Conservation (phyloP, 345 rosid genomes). For the Camelina neglecta region DNA sequence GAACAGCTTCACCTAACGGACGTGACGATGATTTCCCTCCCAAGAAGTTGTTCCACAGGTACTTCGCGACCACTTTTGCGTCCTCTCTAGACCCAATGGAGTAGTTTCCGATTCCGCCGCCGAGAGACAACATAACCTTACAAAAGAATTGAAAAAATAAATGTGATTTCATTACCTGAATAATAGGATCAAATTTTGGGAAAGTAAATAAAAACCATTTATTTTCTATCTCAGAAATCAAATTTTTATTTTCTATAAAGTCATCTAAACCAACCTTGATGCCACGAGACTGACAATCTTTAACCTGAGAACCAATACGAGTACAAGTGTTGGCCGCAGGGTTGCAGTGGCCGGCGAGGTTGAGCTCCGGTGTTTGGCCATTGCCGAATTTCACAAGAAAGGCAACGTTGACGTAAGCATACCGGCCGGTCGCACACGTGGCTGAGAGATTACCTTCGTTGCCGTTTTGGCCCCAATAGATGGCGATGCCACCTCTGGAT, state of each 20-base stretch:
- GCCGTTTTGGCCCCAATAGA: slow-evolving; percentile 66
- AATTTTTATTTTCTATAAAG: no score
- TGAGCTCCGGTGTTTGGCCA: slow-evolving; percentile 52
- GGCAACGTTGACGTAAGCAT: slow-evolving; percentile 56
- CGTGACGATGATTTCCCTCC: slow-evolving; percentile 54
- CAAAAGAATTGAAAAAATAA: not conserved
- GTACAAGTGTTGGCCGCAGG: slow-evolving; percentile 51
- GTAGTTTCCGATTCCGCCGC: slow-evolving; percentile 59
- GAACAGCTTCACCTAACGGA: slow-evolving; percentile 57
- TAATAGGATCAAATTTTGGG: not conserved
- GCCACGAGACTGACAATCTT: slow-evolving; percentile 52
- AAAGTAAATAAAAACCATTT: not conserved
- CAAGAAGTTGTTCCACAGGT: slow-evolving; percentile 53
- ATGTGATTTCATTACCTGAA: not conserved
- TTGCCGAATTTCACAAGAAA: slow-evolving; percentile 61
- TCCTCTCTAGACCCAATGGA: slow-evolving; percentile 53
- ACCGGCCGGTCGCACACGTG: slow-evolving; percentile 56
- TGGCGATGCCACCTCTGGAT: slow-evolving; percentile 43
- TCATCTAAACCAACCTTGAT: slow-evolving; percentile 46
- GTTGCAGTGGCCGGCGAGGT: slow-evolving; percentile 70
- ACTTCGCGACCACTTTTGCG: slow-evolving; percentile 50
- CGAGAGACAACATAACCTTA: slow-evolving; percentile 62
- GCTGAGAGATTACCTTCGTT: slow-evolving; percentile 55
- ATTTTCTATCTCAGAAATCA: not conserved
- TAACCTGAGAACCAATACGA: slow-evolving; percentile 46